These are phyloP conservation scores for Ascochyta rabiei DNA, from an alignment of 2,329 filamentous ascomycete species.

Conservation along the genomic window DNA sequence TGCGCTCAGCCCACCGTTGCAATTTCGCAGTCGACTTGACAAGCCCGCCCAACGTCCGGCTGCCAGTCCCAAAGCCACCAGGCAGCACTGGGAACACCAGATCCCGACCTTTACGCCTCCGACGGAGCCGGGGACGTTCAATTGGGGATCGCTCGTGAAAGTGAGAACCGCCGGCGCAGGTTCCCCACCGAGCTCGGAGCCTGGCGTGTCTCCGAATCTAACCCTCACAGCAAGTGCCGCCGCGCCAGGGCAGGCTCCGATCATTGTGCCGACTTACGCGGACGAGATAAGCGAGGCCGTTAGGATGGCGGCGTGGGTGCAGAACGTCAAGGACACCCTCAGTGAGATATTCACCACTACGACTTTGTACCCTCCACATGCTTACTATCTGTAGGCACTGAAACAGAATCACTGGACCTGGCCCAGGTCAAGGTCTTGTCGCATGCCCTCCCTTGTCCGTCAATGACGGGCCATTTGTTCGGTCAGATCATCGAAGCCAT, in stretches of 20 bases:
- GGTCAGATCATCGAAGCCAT: constrained; percentile 61
- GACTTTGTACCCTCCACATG: background rate
- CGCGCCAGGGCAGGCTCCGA: constrained; percentile 31
- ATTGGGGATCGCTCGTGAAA: constrained; percentile 49
- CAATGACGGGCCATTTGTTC: constrained; percentile 58
- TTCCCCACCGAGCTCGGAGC: constrained; percentile 50
- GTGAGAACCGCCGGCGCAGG: constrained; percentile 45
- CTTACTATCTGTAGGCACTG: constrained; percentile 35
- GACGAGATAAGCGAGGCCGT: constrained; percentile 28
- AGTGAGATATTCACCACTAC: constrained; percentile 33
- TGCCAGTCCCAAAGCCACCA: constrained; percentile 29
- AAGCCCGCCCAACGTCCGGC: constrained; percentile 22
- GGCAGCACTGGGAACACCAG: constrained; percentile 39
- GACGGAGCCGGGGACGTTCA: constrained; percentile 49
- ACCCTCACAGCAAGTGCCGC: constrained; percentile 26
- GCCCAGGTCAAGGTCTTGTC: constrained; percentile 63
- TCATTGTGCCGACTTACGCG: constrained; percentile 33
- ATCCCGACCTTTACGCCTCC: constrained; percentile 55
- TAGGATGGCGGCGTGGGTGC: constrained; percentile 41
- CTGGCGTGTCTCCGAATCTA: constrained; percentile 40
- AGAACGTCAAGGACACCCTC: constrained; percentile 38
- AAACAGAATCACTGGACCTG: constrained; percentile 39
- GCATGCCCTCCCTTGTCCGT: constrained; percentile 65
- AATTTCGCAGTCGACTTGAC: constrained; percentile 26
- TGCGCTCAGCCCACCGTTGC: constrained; percentile 43